Evolutionary conservation across 306 rosid species (phyloP).

Genomic region (Trifolium dubium): DNA sequence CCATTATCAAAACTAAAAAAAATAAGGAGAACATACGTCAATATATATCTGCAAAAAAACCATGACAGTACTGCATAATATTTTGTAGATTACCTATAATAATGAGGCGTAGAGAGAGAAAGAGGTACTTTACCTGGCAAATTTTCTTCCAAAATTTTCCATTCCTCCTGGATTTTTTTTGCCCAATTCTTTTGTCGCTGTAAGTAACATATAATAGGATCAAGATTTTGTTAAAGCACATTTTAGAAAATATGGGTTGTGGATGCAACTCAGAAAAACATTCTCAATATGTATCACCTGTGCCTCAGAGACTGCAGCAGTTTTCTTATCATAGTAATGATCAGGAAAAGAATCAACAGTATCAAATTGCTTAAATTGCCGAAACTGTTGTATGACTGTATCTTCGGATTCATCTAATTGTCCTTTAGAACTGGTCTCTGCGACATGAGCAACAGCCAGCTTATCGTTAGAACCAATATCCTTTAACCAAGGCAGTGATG

Average conservation of each 20-base stretch:
- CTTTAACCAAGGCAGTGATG: conserved; percentile 73
- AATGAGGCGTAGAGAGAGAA: neutral
- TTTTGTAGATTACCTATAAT: neutral
- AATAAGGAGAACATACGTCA: neutral
- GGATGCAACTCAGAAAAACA: conserved; percentile 2
- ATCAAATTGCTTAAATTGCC: conserved; percentile 68
- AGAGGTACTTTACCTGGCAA: conserved; percentile 64
- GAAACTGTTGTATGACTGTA: conserved; percentile 31
- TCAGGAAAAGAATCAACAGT: conserved; percentile 60
- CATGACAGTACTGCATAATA: conserved; percentile 5
- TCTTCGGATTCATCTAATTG: conserved; percentile 41
- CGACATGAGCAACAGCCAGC: conserved; percentile 36
- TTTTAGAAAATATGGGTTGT: conserved; percentile 19
- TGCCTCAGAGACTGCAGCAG: conserved; percentile 38
- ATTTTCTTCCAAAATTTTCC: conserved; percentile 75
- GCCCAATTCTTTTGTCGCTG: conserved; percentile 76
- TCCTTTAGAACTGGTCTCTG: conserved; percentile 56
- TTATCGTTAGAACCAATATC: conserved; percentile 47
- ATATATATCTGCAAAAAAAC: conserved; percentile 1
- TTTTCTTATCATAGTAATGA: conserved; percentile 58
- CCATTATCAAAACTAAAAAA: conserved; percentile 20
- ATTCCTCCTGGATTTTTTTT: conserved; percentile 78
- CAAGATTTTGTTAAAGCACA: conserved; percentile 25
- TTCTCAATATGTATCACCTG: conserved; percentile 53
- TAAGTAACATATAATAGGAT: conserved; percentile 16